Conservation (phyloP, 148 eudicot genomes). For the Spergularia marina region DNA sequence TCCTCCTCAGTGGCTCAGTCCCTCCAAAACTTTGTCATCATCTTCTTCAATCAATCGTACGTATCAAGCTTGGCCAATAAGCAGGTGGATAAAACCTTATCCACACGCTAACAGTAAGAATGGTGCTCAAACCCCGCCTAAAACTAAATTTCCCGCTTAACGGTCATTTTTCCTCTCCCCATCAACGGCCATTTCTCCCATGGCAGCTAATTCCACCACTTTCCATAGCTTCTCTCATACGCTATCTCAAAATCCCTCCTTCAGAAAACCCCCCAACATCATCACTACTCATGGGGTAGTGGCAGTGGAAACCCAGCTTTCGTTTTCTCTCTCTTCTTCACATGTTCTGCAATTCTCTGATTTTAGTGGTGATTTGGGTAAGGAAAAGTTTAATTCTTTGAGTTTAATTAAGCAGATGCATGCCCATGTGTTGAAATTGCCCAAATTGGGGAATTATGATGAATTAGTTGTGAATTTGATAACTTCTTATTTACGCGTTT, state of each 20-base stretch:
- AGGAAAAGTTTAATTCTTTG: slow-evolving; percentile 30
- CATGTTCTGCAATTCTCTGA: background rate
- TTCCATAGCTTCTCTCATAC: slow-evolving; percentile 17
- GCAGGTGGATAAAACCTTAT: slow-evolving; percentile 21
- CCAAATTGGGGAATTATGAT: slow-evolving; percentile 27
- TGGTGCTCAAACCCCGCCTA: slow-evolving; percentile 23
- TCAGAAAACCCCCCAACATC: slow-evolving; percentile 23
- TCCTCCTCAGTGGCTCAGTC: too few relatives aligned
- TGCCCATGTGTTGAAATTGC: slow-evolving; percentile 50
- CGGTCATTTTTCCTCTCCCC: background rate
- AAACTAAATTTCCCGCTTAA: slow-evolving; percentile 24
- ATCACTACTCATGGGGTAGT: slow-evolving; percentile 19
- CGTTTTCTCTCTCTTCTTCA: slow-evolving; percentile 25
- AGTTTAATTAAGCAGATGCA: slow-evolving; percentile 40
- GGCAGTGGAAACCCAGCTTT: slow-evolving; percentile 18
- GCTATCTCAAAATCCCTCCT: slow-evolving; percentile 9
- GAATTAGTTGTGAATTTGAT: slow-evolving; percentile 37
- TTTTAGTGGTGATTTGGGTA: slow-evolving; percentile 18
- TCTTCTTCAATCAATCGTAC: too few relatives aligned
- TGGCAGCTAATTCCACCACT: slow-evolving; percentile 13
- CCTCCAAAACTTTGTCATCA: too few relatives aligned
- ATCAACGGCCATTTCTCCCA: slow-evolving; percentile 4
- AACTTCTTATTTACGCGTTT: slow-evolving; percentile 41
- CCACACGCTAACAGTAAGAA: slow-evolving; percentile 3
- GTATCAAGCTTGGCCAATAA: background rate